These are phyloP conservation scores for Aureobasidium pullulans DNA, from an alignment of 2,329 filamentous ascomycete species.

Conservation along the genomic window DNA sequence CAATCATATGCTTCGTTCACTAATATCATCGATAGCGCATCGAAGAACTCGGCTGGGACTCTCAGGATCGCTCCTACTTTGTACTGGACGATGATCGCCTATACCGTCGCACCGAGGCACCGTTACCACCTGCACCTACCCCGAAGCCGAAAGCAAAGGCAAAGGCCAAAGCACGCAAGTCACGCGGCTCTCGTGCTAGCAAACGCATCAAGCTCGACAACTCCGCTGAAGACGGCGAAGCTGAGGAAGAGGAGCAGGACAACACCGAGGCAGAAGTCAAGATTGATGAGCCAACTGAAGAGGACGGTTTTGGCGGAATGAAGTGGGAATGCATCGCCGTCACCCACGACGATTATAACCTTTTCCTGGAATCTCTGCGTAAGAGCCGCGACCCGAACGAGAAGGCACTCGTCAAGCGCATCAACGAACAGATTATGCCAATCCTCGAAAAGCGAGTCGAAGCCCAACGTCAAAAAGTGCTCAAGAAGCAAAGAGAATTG, in stretches of 20 bases:
- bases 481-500: constrained; percentile 71
- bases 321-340: constrained; percentile 90
- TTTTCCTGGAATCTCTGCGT: constrained; percentile 62
- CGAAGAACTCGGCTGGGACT: constrained; percentile 82
- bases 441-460: constrained; percentile 71
- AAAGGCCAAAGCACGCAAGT: constrained; percentile 43
- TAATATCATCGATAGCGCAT: constrained; percentile 44
- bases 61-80: constrained; percentile 77
- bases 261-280: constrained; percentile 22
- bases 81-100: constrained; percentile 90
- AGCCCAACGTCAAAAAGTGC: constrained; percentile 61
- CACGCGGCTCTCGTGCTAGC: constrained; percentile 53
- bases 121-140: constrained; percentile 47
- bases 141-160: constrained; percentile 46
- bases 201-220: constrained; percentile 60
- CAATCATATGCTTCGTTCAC: constrained; percentile 17
- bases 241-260: constrained; percentile 33
- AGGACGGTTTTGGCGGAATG: constrained; percentile 59
- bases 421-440: constrained; percentile 74
- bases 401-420: constrained; percentile 62
- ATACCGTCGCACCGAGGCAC: constrained; percentile 77
- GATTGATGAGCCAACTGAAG: constrained; percentile 27
- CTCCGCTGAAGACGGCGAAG: constrained; percentile 36
- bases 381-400: constrained; percentile 80
- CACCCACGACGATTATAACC: constrained; percentile 67